Evolutionary conservation across 257 asterid species (phyloP), one percentile per base, ranked within the genome.

Genomic region (Fraxinus excelsior): DNA sequence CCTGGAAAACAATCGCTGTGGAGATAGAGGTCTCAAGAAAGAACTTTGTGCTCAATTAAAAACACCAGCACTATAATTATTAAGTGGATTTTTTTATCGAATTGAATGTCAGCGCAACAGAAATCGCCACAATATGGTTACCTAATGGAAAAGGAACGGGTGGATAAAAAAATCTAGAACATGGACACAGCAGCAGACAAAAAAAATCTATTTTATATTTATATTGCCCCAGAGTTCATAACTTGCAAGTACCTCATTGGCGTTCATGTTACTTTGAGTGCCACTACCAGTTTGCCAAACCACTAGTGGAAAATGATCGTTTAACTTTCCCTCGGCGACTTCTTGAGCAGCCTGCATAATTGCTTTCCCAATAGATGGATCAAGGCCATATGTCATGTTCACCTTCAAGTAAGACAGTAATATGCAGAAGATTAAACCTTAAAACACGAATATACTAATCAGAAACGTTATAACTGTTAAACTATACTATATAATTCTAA

Each of bases 221-320:
- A 35, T 13, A 75, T 60, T 67, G 64, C 60, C 35, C 75, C 66
- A 73, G 77, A 62, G 68, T 66, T 70, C 73, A 53, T 26, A 79
- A 67, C 77, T 51, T 70, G 77, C 71, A 29, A 72, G 67, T 75
- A 96, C 99, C 98, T 96, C 98, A 74, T 96, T 96, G 82, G 99
- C 99, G 74, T 96, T 96, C 99, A 96, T 96, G 86, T 96, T 96
- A 80, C 97, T 96, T 85, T 96, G 99, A 73, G 99, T 96, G 49
- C 98, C 99, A 82, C 98, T 93, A 71, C 99, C 98, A 81, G 99
- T 96, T 85, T 93, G 98, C 99, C 99, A 96, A 82, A 96, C 94
- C 80, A 96, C 98, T 93, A 93, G 83, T 1, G 98, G 99, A 32
- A 96, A 96, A 86, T 96, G 98, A 78, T 96, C 96, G 53, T 91